Evolutionary conservation across 257 asterid genomes (phyloP).

Genomic region (Plantago major): DNA sequence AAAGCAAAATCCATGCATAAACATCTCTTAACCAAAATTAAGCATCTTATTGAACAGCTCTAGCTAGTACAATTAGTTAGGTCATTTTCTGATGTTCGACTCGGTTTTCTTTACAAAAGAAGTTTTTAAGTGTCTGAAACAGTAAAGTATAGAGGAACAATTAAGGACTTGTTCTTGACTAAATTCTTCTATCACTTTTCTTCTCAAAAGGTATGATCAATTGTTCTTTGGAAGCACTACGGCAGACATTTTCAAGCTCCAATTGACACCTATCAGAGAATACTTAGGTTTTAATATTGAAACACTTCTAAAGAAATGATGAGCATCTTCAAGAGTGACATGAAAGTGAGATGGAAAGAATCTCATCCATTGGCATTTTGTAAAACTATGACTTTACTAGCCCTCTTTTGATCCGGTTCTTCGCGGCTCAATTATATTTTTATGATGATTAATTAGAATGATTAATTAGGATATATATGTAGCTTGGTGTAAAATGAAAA

Average conservation of each 20-base stretch:
- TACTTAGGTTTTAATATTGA: slow-evolving; percentile 13
- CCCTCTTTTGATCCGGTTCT: slow-evolving; percentile 6
- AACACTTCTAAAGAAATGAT: slow-evolving; percentile 28
- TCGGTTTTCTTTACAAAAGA: slow-evolving; percentile 14
- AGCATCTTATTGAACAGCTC: slow-evolving; percentile 35
- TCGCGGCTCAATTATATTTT: not conserved
- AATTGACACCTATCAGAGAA: slow-evolving; percentile 32
- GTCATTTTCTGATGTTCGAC: slow-evolving; percentile 21
- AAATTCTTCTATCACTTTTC: slow-evolving; percentile 34
- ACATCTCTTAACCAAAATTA: slow-evolving; percentile 11
- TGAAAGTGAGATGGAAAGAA: slow-evolving; percentile 14
- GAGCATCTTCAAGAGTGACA: slow-evolving; percentile 31
- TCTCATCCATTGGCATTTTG: slow-evolving; percentile 13
- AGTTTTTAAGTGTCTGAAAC: slow-evolving; percentile 8
- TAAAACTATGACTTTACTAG: not conserved
- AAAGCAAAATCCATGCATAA: slow-evolving; percentile 24
- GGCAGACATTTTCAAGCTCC: slow-evolving; percentile 22
- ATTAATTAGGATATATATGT: not conserved
- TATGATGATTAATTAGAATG: not conserved
- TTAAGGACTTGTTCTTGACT: slow-evolving; percentile 29
- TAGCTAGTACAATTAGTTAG: slow-evolving; percentile 3
- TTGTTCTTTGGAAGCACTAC: slow-evolving; percentile 27
- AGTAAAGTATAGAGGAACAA: slow-evolving; percentile 17
- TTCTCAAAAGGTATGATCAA: slow-evolving; percentile 24
- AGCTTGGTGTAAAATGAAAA: too few relatives aligned